Evolutionary conservation across 345 rosid species (phyloP).

Genomic region (Lepidium aucheri): DNA sequence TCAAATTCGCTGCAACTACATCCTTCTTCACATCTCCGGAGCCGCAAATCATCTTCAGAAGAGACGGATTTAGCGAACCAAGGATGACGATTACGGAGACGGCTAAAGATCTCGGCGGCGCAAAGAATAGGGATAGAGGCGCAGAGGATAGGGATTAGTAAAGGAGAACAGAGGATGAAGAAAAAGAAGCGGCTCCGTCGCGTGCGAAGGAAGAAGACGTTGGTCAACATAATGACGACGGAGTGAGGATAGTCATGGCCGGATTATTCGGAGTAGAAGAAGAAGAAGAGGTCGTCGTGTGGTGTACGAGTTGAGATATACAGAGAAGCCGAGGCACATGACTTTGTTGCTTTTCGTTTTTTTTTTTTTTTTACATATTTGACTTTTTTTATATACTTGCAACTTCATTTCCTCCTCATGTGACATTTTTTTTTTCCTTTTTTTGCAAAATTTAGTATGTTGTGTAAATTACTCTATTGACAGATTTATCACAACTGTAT

Average conservation of each 20-base stretch:
- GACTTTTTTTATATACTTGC: no score
- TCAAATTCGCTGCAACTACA: constrained; percentile 26
- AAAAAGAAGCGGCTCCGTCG: constrained; percentile 45
- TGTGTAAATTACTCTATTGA: no score
- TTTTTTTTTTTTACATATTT: no score
- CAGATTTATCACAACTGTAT: no score
- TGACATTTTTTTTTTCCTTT: no score
- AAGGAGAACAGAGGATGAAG: constrained; percentile 48
- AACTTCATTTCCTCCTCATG: no score
- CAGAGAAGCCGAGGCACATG: no score
- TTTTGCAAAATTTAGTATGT: no score
- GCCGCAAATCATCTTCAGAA: constrained; percentile 28
- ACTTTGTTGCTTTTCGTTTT: no score
- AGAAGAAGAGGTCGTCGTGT: no score
- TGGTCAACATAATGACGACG: constrained; percentile 35
- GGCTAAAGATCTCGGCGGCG: constrained; percentile 37
- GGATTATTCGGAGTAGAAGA: neutral
- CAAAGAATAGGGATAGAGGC: constrained; percentile 49
- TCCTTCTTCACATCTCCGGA: constrained; percentile 51
- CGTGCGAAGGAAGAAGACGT: constrained; percentile 34
- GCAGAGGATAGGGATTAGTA: constrained; percentile 51
- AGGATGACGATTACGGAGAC: constrained; percentile 30
- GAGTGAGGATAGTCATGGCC: neutral
- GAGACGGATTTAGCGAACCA: neutral
- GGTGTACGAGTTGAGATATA: no score